Evolutionary conservation across 1,284 basidiomycete genomes (phyloP).

Genomic region (Ceratobasidium sp.): DNA sequence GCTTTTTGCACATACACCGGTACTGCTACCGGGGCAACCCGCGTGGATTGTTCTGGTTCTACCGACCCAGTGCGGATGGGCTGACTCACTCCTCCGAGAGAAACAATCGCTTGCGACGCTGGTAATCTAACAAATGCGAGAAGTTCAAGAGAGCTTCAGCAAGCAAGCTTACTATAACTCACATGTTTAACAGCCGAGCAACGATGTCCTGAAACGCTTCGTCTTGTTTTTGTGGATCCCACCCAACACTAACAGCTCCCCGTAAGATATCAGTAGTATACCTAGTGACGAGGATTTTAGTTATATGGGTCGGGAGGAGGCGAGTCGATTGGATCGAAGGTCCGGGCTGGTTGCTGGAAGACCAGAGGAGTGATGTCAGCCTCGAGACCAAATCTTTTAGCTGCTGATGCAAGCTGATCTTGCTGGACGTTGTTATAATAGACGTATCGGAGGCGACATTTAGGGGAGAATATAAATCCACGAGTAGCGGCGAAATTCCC

Average conservation of each 20-base stretch:
- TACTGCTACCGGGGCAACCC: conserved; percentile 53
- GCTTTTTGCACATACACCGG: conserved; percentile 64
- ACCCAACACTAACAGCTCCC: conserved; percentile 70
- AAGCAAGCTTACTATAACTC: conserved; percentile 51
- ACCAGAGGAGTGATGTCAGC: conserved; percentile 45
- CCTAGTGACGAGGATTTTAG: conserved; percentile 66
- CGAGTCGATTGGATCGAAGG: not conserved
- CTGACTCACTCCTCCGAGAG: conserved; percentile 59
- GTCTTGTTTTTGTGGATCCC: conserved; percentile 68
- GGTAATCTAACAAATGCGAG: conserved; percentile 61
- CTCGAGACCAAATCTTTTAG: conserved; percentile 61
- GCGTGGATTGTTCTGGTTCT: not conserved
- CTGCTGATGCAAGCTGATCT: conserved; percentile 46
- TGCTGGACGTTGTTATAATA: not conserved
- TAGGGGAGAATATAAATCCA: conserved; percentile 57
- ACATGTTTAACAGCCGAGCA: conserved; percentile 69
- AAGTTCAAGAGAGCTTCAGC: not conserved
- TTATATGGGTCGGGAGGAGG: conserved; percentile 64
- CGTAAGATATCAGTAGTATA: conserved; percentile 68
- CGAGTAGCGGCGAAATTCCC: conserved; percentile 67
- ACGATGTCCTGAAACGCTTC: conserved; percentile 61
- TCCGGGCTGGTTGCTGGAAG: not conserved
- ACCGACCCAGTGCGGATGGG: conserved; percentile 53
- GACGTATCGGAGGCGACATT: not conserved
- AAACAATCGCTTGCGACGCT: conserved; percentile 69